Percentiles rank a stretch among this genome's conserved stretches.
Conservation (phyloP, 1,284 basidiomycete species). For the Termitomyces sp. region DNA sequence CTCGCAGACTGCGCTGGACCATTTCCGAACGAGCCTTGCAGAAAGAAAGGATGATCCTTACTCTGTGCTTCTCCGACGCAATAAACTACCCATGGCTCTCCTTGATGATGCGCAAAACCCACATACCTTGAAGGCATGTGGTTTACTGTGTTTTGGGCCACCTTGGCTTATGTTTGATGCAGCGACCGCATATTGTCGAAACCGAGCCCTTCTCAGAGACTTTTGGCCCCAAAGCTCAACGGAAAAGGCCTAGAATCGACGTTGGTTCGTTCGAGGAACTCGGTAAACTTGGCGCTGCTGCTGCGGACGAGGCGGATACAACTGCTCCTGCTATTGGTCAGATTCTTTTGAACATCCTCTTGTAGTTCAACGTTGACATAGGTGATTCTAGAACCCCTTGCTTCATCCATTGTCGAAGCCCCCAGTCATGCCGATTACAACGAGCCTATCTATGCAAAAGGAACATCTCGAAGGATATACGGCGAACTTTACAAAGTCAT, state of each 20-base stretch:
- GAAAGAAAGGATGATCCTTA: slow-evolving; percentile 89
- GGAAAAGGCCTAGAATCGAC: slow-evolving; percentile 82
- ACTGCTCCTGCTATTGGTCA: slow-evolving; percentile 39
- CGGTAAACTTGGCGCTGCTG: slow-evolving; percentile 57
- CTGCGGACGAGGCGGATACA: slow-evolving; percentile 39
- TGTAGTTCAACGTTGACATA: slow-evolving; percentile 2
- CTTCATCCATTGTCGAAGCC: slow-evolving; percentile 42
- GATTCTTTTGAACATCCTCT: slow-evolving; percentile 8
- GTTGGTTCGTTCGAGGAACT: slow-evolving; percentile 87
- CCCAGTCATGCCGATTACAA: slow-evolving; percentile 70
- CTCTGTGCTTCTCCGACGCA: slow-evolving; percentile 84
- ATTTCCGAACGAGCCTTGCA: slow-evolving; percentile 84
- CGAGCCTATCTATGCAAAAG: slow-evolving; percentile 89
- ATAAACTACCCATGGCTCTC: slow-evolving; percentile 93
- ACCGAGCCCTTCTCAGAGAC: slow-evolving; percentile 91
- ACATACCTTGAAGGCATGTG: slow-evolving; percentile 64
- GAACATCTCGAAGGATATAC: slow-evolving; percentile 92
- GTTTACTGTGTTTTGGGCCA: neutral
- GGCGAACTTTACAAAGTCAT: slow-evolving; percentile 99
- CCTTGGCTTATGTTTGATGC: slow-evolving; percentile 6
- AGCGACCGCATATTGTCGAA: slow-evolving; percentile 89
- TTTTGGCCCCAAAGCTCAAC: slow-evolving; percentile 90
- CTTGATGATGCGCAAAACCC: slow-evolving; percentile 83
- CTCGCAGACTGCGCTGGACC: slow-evolving; percentile 91
- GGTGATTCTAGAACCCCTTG: slow-evolving; percentile 34